Conservation (phyloP, 2,329 filamentous ascomycete genomes). For the Aureobasidium sp. region DNA sequence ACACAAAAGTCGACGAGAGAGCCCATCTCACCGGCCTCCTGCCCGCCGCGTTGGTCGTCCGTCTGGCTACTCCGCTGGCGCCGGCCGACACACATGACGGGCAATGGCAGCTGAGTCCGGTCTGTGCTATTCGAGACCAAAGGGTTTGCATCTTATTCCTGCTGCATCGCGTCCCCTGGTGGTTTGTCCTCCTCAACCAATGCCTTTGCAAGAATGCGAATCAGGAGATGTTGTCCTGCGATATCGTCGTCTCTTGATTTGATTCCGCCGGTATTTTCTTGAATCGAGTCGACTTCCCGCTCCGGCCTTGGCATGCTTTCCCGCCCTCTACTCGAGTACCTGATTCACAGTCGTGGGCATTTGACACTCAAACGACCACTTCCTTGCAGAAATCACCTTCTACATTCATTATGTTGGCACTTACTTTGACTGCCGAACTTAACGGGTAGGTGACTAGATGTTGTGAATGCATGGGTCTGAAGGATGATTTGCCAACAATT, state of each 20-base stretch:
- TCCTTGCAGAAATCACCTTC: background rate
- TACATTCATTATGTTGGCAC: slow-evolving; percentile 51
- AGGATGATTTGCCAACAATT: slow-evolving; percentile 12
- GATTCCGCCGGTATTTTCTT: background rate
- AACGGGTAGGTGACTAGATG: slow-evolving; percentile 50
- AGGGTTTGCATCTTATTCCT: slow-evolving; percentile 54
- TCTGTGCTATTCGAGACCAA: slow-evolving; percentile 60
- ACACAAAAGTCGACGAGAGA: slow-evolving; percentile 56
- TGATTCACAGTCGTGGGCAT: background rate
- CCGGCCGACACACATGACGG: slow-evolving; percentile 49
- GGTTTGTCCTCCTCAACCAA: background rate
- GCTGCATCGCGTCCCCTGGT: slow-evolving; percentile 12
- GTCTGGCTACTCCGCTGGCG: slow-evolving; percentile 42
- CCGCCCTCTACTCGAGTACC: no score
- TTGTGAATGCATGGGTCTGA: background rate
- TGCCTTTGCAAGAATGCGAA: background rate
- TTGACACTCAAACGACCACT: background rate
- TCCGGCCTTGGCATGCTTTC: slow-evolving; percentile 12
- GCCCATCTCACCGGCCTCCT: slow-evolving; percentile 43
- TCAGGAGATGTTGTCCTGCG: background rate
- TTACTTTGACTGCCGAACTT: slow-evolving; percentile 62
- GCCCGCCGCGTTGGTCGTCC: slow-evolving; percentile 44
- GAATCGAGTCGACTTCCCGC: background rate
- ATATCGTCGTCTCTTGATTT: background rate
- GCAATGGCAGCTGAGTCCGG: slow-evolving; percentile 56